These are phyloP conservation scores for Tuber microsphaerosporum DNA, from an alignment of 495 filamentous ascomycete genomes.

Conservation along the genomic window DNA sequence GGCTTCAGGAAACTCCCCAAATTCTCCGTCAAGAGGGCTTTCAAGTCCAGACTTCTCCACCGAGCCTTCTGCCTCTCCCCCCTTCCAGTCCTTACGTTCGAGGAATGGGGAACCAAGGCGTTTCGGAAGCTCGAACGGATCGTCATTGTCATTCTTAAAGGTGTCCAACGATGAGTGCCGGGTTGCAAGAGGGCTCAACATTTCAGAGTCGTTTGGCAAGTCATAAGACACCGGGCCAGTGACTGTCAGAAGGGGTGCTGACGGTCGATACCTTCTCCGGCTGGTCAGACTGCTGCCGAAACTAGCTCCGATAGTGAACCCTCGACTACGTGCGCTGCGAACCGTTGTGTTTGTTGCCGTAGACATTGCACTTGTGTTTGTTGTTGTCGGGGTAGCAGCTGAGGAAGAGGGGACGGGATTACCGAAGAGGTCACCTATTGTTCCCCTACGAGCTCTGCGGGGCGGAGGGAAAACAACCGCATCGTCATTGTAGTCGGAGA, in stretches of 20 bases:
- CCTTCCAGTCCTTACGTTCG: constrained; percentile 29
- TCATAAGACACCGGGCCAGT: constrained; percentile 39
- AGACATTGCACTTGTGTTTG: background rate
- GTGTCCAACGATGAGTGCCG: constrained; percentile 19
- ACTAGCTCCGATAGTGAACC: constrained; percentile 38
- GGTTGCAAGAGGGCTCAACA: constrained; percentile 30
- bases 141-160: constrained; percentile 6
- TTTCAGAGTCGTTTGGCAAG: constrained; percentile 23
- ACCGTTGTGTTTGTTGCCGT: constrained; percentile 9
- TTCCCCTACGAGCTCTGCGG: constrained; percentile 32
- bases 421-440: constrained; percentile 35
- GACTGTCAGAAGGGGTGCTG: constrained; percentile 35
- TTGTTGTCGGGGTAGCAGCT: background rate
- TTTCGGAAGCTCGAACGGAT: constrained; percentile 18
- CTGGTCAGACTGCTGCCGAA: constrained; percentile 18
- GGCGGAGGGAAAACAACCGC: constrained; percentile 23
- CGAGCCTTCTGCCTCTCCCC: constrained; percentile 10
- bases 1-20: background rate
- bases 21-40: constrained; percentile 3
- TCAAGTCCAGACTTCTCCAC: constrained; percentile 12
- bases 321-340: constrained; percentile 24
- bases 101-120: constrained; percentile 35
- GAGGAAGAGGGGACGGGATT: constrained; percentile 20
- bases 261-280: constrained; percentile 25
- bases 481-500: constrained; percentile 26